Conservation (phyloP, 1,284 basidiomycete species). For the Ustanciosporium gigantosporum region DNA sequence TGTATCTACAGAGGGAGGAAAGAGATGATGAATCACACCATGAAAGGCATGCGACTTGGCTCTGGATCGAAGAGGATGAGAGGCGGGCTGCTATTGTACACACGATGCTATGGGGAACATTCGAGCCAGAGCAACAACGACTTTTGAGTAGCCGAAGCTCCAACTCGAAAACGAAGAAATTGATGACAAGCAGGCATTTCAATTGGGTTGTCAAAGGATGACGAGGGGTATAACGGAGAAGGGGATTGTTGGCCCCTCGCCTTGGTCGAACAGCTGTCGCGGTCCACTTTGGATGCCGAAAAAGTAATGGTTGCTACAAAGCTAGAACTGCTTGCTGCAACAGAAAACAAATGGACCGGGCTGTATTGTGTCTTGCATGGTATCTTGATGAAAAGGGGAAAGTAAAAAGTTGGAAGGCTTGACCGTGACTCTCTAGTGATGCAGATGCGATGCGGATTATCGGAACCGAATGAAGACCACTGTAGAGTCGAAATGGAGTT, state of each 20-base stretch:
- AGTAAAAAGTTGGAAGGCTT: neutral
- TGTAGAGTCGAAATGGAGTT: neutral
- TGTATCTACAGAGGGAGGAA: too few relatives aligned
- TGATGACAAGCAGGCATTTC: neutral
- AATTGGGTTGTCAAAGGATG: neutral
- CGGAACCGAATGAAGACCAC: neutral
- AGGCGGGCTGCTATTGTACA: neutral
- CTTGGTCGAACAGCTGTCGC: neutral
- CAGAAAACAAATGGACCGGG: neutral
- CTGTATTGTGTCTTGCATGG: neutral
- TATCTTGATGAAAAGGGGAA: neutral
- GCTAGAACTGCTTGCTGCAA: neutral
- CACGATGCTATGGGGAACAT: neutral
- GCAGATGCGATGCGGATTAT: conserved; percentile 1
- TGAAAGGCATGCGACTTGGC: too few relatives aligned
- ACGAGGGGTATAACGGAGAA: neutral
- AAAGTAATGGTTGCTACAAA: too few relatives aligned
- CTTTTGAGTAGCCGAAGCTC: neutral
- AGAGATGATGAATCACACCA: too few relatives aligned
- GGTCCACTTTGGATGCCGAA: too few relatives aligned
- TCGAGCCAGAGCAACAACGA: neutral
- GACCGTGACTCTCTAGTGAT: conserved; percentile 4
- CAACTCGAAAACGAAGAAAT: neutral
- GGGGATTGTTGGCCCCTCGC: neutral
- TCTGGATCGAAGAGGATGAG: neutral